phyloP scores from a whole-genome alignment of 768 basidiomycete genomes.

The Pulveroboletus sp. region DNA sequence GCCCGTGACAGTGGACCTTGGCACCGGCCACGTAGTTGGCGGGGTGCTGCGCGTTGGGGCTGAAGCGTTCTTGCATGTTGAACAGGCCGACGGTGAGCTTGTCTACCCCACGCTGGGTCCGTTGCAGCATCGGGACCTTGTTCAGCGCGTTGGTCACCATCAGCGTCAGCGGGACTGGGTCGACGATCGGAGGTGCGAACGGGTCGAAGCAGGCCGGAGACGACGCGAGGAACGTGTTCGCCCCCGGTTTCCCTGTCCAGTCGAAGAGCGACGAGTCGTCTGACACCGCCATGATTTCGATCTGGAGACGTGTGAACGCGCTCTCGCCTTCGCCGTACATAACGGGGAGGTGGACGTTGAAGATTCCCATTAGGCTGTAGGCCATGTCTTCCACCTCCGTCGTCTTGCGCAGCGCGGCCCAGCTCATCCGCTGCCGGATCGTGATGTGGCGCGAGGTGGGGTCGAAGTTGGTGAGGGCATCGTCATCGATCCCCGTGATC shows the following conservation, averaged over 20 bases:
- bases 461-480: conserved; percentile 16
- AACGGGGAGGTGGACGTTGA: conserved; percentile 25
- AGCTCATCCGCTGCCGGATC: conserved; percentile 22
- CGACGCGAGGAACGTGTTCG: conserved; percentile 17
- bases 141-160: not conserved
- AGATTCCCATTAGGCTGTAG: conserved; percentile 28
- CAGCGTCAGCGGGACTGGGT: conserved; percentile 17
- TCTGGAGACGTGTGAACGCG: conserved; percentile 26
- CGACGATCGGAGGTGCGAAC: conserved; percentile 12
- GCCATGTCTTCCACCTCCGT: conserved; percentile 27
- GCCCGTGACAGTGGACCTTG: conserved; percentile 18
- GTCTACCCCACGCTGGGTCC: conserved; percentile 14
- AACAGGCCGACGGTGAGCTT: conserved; percentile 11
- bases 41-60: conserved; percentile 19
- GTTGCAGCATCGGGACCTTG: conserved; percentile 10
- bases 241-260: conserved; percentile 16
- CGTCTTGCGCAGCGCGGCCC: conserved; percentile 28
- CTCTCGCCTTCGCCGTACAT: conserved; percentile 27
- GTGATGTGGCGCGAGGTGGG: conserved; percentile 10
- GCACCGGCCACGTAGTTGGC: conserved; percentile 19
- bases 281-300: conserved; percentile 23
- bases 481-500: conserved; percentile 18
- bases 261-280: conserved; percentile 24
- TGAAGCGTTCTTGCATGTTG: conserved; percentile 16
- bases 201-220: conserved; percentile 22